Evolutionary conservation across 148 eudicot species (phyloP).

Genomic region (Chenopodium suecicum): DNA sequence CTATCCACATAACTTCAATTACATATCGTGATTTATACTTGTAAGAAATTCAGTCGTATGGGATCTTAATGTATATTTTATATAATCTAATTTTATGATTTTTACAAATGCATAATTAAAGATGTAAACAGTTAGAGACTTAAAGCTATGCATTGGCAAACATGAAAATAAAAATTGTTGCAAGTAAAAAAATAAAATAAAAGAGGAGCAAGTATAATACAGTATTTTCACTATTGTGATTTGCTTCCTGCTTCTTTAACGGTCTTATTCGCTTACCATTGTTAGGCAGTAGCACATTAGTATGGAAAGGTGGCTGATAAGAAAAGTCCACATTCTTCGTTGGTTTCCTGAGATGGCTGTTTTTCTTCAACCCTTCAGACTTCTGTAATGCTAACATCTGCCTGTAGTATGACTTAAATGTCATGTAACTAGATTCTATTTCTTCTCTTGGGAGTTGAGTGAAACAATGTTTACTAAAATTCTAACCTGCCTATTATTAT

Average conservation of each 20-base stretch:
- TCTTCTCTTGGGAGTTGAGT: background rate
- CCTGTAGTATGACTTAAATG: background rate
- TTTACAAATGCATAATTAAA: too few relatives aligned
- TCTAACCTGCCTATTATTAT: background rate
- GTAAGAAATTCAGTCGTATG: too few relatives aligned
- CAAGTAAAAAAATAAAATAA: too few relatives aligned
- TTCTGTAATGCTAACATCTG: background rate
- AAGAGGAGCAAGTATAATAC: too few relatives aligned
- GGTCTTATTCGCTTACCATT: background rate
- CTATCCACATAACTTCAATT: too few relatives aligned
- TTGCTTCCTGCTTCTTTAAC: background rate
- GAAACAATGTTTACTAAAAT: background rate
- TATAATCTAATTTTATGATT: too few relatives aligned
- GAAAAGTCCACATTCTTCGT: background rate
- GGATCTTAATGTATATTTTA: too few relatives aligned
- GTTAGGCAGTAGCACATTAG: background rate
- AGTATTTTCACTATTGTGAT: background rate
- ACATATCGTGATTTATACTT: too few relatives aligned
- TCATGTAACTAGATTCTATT: background rate
- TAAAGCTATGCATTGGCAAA: too few relatives aligned
- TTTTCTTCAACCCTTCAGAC: background rate
- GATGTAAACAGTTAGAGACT: too few relatives aligned
- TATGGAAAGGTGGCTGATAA: background rate
- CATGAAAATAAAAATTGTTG: too few relatives aligned
- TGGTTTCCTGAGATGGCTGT: background rate